Evolutionary conservation across 2,329 filamentous ascomycete genomes (phyloP).

Genomic region (Penicillium freii): DNA sequence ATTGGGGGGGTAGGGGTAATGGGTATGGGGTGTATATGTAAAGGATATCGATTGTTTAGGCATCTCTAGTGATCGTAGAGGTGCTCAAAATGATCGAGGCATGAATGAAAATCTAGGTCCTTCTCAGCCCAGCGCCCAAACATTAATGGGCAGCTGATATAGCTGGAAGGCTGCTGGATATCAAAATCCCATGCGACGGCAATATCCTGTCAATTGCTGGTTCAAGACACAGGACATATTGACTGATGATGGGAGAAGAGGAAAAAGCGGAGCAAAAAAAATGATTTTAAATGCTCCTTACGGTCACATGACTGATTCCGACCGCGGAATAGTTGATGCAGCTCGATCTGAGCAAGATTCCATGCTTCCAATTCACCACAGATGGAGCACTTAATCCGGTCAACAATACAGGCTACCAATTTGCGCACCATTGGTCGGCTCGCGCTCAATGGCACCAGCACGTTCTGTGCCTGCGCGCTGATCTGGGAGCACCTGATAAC

Average conservation of each 20-base stretch:
- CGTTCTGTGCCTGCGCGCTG: conserved; percentile 38
- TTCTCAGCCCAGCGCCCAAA: conserved; percentile 8
- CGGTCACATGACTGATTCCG: conserved; percentile 14
- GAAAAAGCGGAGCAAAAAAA: background rate
- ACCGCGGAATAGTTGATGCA: conserved; percentile 5
- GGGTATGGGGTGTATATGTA: background rate
- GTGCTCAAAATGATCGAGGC: background rate
- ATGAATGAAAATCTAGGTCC: background rate
- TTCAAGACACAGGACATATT: background rate
- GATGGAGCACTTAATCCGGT: conserved; percentile 35
- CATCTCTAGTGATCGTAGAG: background rate
- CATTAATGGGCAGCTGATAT: conserved; percentile 17
- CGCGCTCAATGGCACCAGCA: conserved; percentile 32
- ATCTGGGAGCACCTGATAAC: conserved; percentile 60
- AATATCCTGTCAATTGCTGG: background rate
- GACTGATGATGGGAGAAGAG: conserved; percentile 1
- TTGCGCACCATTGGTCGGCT: conserved; percentile 28
- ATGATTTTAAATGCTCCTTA: conserved; percentile 15
- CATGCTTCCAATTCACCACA: conserved; percentile 8
- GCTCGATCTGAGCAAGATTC: background rate
- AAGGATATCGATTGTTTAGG: background rate
- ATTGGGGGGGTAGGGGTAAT: background rate
- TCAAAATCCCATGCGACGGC: background rate
- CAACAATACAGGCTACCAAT: conserved; percentile 23
- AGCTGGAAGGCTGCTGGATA: background rate